phyloP scores from a whole-genome alignment of 148 eudicot species.

The Oxyria digyna region DNA sequence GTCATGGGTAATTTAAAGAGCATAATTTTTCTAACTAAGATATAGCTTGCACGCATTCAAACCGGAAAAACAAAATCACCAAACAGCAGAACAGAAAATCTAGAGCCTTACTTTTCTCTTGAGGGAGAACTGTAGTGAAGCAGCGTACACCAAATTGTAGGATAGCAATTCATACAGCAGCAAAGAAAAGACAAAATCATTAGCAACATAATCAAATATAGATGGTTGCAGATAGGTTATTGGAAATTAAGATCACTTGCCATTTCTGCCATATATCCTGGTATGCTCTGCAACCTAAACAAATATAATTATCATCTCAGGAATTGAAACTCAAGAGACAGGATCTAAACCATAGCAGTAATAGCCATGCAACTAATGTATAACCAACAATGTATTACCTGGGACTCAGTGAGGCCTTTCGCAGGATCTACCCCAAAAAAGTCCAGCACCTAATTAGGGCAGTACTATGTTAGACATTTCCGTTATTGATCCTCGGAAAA shows the following conservation, averaged over 20 bases:
- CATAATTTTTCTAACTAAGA: not conserved
- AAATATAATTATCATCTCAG: not conserved
- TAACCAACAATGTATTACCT: slow-evolving; percentile 33
- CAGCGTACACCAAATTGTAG: slow-evolving; percentile 24
- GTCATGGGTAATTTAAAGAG: not conserved
- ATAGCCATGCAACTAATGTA: not conserved
- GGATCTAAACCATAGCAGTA: not conserved
- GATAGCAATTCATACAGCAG: not conserved
- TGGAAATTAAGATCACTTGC: slow-evolving; percentile 22
- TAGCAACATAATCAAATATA: not conserved
- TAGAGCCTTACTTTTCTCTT: slow-evolving; percentile 69
- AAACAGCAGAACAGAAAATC: not conserved
- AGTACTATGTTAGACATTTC: not conserved
- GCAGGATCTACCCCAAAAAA: slow-evolving; percentile 67
- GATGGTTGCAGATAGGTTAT: not conserved
- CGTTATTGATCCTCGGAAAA: slow-evolving; percentile 2
- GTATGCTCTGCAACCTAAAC: slow-evolving; percentile 72
- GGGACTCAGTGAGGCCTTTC: slow-evolving; percentile 68
- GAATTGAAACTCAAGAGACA: not conserved
- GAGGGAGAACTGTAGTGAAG: slow-evolving; percentile 68
- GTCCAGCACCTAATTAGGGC: slow-evolving; percentile 48
- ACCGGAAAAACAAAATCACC: not conserved
- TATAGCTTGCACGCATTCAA: not conserved
- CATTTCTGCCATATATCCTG: slow-evolving; percentile 73
- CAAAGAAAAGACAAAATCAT: slow-evolving; percentile 1